Conservation (phyloP, 106 monocot genomes). For the Phalaenopsis aphrodite region DNA sequence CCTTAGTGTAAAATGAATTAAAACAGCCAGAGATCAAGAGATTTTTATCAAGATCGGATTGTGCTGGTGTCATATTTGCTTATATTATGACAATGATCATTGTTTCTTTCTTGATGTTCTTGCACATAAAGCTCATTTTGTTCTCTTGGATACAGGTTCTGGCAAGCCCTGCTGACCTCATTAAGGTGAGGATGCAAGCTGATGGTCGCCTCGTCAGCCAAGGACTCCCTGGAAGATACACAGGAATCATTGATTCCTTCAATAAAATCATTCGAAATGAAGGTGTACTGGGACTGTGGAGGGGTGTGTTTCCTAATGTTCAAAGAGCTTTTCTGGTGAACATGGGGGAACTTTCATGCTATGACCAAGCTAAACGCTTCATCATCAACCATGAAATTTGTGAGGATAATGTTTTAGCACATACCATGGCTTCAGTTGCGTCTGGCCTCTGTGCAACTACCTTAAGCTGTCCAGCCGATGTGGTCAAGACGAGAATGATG, state of each 20-base stretch:
- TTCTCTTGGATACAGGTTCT: slow-evolving; percentile 34
- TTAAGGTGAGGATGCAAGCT: slow-evolving; percentile 96
- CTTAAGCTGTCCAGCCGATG: slow-evolving; percentile 90
- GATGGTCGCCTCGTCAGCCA: slow-evolving; percentile 36
- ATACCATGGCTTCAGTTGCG: slow-evolving; percentile 66
- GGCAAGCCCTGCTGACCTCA: slow-evolving; percentile 82
- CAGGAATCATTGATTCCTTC: slow-evolving; percentile 51
- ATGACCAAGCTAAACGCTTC: slow-evolving; percentile 76
- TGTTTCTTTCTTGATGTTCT: neutral
- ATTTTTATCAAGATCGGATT: too few relatives aligned
- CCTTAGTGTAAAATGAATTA: too few relatives aligned
- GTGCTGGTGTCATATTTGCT: neutral
- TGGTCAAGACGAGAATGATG: slow-evolving; percentile 90
- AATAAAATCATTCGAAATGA: slow-evolving; percentile 52
- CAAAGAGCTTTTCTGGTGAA: slow-evolving; percentile 92
- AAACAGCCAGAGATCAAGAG: too few relatives aligned
- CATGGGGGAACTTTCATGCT: slow-evolving; percentile 92
- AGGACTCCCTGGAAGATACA: slow-evolving; percentile 44
- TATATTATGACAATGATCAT: neutral
- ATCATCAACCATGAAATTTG: slow-evolving; percentile 46
- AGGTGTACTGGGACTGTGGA: slow-evolving; percentile 71
- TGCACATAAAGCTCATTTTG: neutral
- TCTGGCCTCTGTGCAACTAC: slow-evolving; percentile 77
- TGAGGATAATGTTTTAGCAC: slow-evolving; percentile 56
- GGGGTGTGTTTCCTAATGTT: slow-evolving; percentile 66